Evolutionary conservation across 345 rosid genomes (phyloP).

Genomic region (Conringia planisiliqua): DNA sequence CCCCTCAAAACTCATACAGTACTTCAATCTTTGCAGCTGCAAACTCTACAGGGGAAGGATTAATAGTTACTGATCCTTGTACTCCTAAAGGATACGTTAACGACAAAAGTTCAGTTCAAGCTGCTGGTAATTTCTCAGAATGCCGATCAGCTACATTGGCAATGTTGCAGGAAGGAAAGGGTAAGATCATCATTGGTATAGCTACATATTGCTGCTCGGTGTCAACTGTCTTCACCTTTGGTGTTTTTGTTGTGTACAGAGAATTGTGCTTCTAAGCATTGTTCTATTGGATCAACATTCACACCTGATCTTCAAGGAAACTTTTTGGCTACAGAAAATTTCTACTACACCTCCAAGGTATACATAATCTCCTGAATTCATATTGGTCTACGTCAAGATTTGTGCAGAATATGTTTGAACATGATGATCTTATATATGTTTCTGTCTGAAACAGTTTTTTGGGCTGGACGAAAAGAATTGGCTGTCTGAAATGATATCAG

Average conservation of each 20-base stretch:
- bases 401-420: not conserved
- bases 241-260: conserved; percentile 39
- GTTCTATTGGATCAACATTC: conserved; percentile 75
- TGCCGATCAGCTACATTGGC: conserved; percentile 72
- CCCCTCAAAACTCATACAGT: not conserved
- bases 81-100: conserved; percentile 71
- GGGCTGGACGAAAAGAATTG: conserved; percentile 47
- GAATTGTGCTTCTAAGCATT: conserved; percentile 53
- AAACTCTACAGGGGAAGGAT: conserved; percentile 36
- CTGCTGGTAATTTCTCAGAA: conserved; percentile 80
- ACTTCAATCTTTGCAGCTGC: conserved; percentile 50
- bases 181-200: conserved; percentile 26
- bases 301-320: conserved; percentile 76
- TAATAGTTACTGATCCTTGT: conserved; percentile 66
- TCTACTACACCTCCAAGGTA: conserved; percentile 86
- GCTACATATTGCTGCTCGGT: not conserved
- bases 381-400: conserved; percentile 1
- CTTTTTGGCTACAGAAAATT: conserved; percentile 82
- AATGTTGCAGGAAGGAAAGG: conserved; percentile 74
- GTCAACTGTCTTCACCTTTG: not conserved
- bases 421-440: conserved; percentile 1
- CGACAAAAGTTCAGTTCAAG: conserved; percentile 36
- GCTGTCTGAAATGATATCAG: conserved; percentile 55
- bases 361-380: not conserved
- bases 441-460: conserved; percentile 58